Evolutionary conservation across 768 basidiomycete species (phyloP), one percentile per base, ranked within the genome.

Genomic region (Leccinum broughii): DNA sequence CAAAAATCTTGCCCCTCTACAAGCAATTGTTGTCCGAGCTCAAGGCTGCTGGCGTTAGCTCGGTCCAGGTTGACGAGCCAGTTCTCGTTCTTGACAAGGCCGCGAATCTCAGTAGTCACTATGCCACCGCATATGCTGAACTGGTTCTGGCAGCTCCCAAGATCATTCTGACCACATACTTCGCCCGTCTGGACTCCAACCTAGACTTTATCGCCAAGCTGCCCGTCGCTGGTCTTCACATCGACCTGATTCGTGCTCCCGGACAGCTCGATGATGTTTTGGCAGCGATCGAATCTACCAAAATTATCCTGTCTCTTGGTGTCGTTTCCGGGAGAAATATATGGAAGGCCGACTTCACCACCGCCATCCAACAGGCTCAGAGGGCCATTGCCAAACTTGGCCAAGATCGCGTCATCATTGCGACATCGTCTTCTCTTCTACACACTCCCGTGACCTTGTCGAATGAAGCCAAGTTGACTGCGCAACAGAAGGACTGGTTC

Each of bases 291-390:
- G 97, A 95, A 83, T 73, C 83, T 63, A 95, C 93, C 65, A 77
- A 76, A 70, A 83, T 94, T 63, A 72, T 88, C 64, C 84, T 99
- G 55, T 98, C 97, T 44, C 88, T 98, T 63, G 97, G 97, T 77
- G 76, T 98, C 62, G 92, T 99, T 64, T 98, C 97, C 50, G 97
- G 97, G 57, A 94, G 97, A 74, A 98, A 98, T 84, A 93, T 99
- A 81, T 99, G 97, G 97, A 99, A 98, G 87, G 89, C 86, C 63
- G 95, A 98, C 78, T 88, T 98, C 68, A 80, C 82, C 64, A 87
- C 85, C 57, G 88, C 93, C 59, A 84, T 95, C 78, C 88, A 88
- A 74, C 78, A 85, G 51, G 92, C 85, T 58, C 88, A 95, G 80
- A 90, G 88, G 76, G 95, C 93, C 51, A 80, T 97, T 68, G 85